Base-by-base conservation (phyloP, 2,329 filamentous ascomycete species). In the Karstenula rhodostoma region DNA sequence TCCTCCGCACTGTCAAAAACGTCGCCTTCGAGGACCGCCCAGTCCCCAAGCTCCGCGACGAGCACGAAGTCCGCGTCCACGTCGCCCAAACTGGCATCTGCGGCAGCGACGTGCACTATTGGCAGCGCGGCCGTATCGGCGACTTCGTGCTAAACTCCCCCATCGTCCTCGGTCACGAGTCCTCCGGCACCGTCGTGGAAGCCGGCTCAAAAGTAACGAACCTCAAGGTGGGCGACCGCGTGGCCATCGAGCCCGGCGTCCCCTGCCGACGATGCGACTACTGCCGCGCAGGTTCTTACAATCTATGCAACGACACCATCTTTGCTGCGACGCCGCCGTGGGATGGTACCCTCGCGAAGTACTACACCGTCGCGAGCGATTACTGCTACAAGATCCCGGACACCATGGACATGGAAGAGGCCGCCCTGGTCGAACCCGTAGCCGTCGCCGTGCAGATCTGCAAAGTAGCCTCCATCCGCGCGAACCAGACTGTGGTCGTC, bases 21-120 rank as follows among this genome's bases (percentile, higher is more conserved):
- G 78, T 83, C 52, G 72, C 73, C 9, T 80, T 85, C 50, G 80
- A 84, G 66, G 71, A 83, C 59, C 77, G 80, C 0, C 70, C 78
- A 0, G 71, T 79, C 6, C 82, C 81, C 1, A 53, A 66, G 12
- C 58, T 70, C 0, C 60, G 63, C 51, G 59, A 67, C 4, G 49
- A 58, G 10, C 58, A 81, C 54, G 88, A 93, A 74, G 91, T 94
- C 67, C 84, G 93, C 70, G 87, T 94, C 62, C 88, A 90, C 71
- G 83, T 94, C 71, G 90, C 90, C 79, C 93, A 89, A 81, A 94
- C 91, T 2, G 91, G 91, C 67, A 93, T 94, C 79, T 94, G 91
- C 80, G 91, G 91, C 58, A 91, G 88, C 56, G 91, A 72, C 56
- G 68, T 67, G 0, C 65, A 68, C 46, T 70, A 66, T 56, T 71